Evolutionary conservation across 1,284 basidiomycete genomes (phyloP).

Genomic region (Trichosporon asahii): DNA sequence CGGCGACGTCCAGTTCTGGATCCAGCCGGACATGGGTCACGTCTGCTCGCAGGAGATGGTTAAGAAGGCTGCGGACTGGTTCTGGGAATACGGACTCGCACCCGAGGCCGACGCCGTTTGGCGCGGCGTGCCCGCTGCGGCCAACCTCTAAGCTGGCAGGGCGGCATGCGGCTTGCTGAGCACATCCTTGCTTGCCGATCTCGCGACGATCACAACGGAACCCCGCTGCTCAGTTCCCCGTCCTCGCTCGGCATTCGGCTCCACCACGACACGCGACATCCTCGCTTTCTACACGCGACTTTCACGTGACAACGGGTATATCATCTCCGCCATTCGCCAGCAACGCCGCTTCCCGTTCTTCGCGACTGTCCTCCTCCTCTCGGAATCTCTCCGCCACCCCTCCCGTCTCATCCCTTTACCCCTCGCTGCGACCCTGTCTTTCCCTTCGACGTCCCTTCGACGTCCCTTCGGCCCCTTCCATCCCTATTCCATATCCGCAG

Average conservation of each 20-base stretch:
- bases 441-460: too few relatives aligned
- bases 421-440: neutral
- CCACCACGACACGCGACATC: neutral
- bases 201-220: neutral
- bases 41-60: slow-evolving; percentile 47
- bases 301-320: neutral
- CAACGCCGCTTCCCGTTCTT: neutral
- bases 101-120: slow-evolving; percentile 1
- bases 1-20: slow-evolving; percentile 15
- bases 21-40: slow-evolving; percentile 18
- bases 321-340: neutral
- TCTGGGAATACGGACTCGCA: slow-evolving; percentile 27
- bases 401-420: neutral
- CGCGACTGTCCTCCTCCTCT: neutral
- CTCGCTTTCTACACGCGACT: neutral
- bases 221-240: neutral
- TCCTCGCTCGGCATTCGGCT: neutral
- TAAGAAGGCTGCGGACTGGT: slow-evolving; percentile 41
- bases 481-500: neutral
- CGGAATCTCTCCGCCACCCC: neutral
- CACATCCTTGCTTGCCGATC: neutral
- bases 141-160: neutral
- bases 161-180: too few relatives aligned
- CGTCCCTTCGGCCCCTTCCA: neutral
- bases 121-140: neutral